Percentiles rank a stretch among this genome's conserved stretches.
phyloP scores from a whole-genome alignment of 1,139 yeast genomes.

The Lodderomyces parapsilosis region DNA sequence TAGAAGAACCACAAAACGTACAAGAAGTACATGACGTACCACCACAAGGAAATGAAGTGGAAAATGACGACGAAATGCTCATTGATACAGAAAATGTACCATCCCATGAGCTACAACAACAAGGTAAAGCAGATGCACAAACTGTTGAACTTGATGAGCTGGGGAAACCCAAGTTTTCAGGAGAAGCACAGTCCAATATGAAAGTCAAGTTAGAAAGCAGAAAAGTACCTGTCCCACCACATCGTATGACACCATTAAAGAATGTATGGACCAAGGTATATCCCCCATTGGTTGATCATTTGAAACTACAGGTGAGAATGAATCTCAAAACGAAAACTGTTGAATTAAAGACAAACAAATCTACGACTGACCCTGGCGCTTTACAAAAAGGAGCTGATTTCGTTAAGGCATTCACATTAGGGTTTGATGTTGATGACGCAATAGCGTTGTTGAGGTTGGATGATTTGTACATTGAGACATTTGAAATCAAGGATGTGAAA shows the following conservation, averaged over 20 bases:
- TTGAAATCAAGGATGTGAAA: conserved; percentile 95
- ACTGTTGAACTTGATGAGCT: conserved; percentile 59
- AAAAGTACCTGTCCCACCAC: conserved; percentile 94
- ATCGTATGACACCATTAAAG: conserved; percentile 90
- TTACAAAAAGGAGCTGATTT: conserved; percentile 97
- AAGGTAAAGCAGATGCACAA: conserved; percentile 34
- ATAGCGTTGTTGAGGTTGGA: conserved; percentile 91
- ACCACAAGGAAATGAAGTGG: conserved; percentile 10
- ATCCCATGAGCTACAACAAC: conserved; percentile 11
- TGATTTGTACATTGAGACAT: conserved; percentile 93
- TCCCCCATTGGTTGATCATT: conserved; percentile 92
- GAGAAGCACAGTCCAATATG: conserved; percentile 40
- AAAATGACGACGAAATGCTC: conserved; percentile 53
- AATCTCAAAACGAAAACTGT: conserved; percentile 82
- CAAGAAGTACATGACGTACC: conserved; percentile 7
- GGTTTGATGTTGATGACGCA: conserved; percentile 96
- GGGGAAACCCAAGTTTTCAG: conserved; percentile 86
- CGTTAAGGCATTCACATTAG: conserved; percentile 89
- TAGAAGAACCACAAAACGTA: background rate
- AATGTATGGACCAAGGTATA: conserved; percentile 89
- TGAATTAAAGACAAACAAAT: conserved; percentile 75
- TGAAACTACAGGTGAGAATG: conserved; percentile 95
- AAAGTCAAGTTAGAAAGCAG: conserved; percentile 80
- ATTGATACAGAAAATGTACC: conserved; percentile 59
- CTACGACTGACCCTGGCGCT: conserved; percentile 89